Percentiles rank a stretch among this genome's conserved stretches.
phyloP scores from a whole-genome alignment of 805 yeast genomes.

The Suhomyces pyralidae region DNA sequence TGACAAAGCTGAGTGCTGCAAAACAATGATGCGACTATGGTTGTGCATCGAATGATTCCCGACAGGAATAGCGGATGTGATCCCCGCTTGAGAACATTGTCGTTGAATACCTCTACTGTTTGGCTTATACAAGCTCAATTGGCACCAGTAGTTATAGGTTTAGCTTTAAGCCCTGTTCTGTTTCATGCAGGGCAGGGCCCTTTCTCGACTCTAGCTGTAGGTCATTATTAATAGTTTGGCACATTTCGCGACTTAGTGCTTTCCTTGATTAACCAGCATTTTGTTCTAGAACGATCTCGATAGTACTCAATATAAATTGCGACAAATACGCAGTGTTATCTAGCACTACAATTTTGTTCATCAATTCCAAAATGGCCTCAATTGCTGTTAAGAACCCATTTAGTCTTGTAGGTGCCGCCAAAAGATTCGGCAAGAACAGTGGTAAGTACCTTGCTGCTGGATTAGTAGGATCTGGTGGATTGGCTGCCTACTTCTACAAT shows the following conservation, averaged over 20 bases:
- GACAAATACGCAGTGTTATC: neutral
- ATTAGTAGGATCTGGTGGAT: slow-evolving; percentile 22
- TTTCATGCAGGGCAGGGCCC: neutral
- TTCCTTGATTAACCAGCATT: neutral
- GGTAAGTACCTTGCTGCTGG: slow-evolving; percentile 15
- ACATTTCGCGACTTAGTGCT: neutral
- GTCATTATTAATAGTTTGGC: neutral
- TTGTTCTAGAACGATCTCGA: neutral
- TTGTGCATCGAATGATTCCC: neutral
- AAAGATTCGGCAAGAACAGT: neutral
- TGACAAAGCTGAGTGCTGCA: slow-evolving; percentile 1
- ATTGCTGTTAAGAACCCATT: slow-evolving; percentile 1
- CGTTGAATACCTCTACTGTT: neutral
- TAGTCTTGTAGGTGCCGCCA: neutral
- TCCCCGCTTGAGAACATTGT: neutral
- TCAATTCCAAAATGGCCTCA: neutral
- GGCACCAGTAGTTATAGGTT: neutral
- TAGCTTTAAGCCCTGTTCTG: neutral
- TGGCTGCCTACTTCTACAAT: slow-evolving; percentile 17
- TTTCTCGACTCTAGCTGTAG: neutral
- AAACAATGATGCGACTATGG: neutral
- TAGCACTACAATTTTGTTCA: neutral
- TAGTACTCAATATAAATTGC: neutral
- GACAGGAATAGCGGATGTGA: neutral
- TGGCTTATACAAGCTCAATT: neutral